Evolutionary conservation across 202 grass and related monocot species (phyloP), one percentile per base, ranked within the genome.

Genomic region (Eragrostis tef): DNA sequence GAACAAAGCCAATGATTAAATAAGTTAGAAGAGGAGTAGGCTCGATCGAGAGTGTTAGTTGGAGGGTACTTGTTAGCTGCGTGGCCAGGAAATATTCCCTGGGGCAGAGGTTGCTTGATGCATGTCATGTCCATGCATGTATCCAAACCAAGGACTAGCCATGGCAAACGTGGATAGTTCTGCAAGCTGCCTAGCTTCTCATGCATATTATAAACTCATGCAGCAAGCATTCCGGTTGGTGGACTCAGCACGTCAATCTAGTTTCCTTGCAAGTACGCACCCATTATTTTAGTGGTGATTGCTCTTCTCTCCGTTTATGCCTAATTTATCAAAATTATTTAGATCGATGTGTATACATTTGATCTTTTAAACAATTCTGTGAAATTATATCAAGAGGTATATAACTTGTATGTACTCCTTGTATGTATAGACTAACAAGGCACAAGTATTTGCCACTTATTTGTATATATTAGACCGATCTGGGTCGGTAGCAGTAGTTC

Each of bases 31-130:
- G 15, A 64, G 3, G n/a, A 20, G 16, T 53, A 61, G 52, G 22
- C 66, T 31, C 10, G 12, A 79, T 25, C 13, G 43, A 67, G 80
- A 67, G 80, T 44, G 89, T 82, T 91, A 67, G 92, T 89, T 91
- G 92, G 81, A 87, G 84, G 84, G 89, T 94, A n/a, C n/a, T n/a
- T n/a, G 89, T 87, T 91, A 64, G 36, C 87, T 79, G 63, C 49
- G 58, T 73, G 65, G 49, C 13, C 73, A 31, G 36, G 67, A 73
- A 88, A 78, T 79, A 79, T 83, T 90, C 79, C 80, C 72, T 75
- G 70, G 77, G 52, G 52, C 67, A 67, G 53, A 53, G 72, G 42
- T 61, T 42, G 78, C 71, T 77, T 41, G 54, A 42, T 83, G 29
- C 25, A 14, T 81, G 13, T 22, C n/a, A n/a, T n/a, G n/a, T n/a